These are phyloP conservation scores for Oryza glumipatula DNA, from an alignment of 176 grass and related monocot genomes.

Conservation along the genomic window DNA sequence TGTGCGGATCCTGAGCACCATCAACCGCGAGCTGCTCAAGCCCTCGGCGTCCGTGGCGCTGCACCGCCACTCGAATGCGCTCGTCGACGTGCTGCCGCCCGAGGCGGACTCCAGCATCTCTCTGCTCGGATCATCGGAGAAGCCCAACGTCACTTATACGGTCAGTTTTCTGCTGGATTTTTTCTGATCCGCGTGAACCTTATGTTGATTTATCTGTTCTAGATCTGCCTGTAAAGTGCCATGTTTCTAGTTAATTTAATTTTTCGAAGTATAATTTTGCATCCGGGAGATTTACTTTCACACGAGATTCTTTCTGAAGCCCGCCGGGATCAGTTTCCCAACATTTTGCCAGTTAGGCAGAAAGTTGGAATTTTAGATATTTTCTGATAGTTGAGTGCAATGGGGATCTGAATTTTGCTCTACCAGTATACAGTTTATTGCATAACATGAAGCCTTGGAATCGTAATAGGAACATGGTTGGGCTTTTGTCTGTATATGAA, in stretches of 20 bases:
- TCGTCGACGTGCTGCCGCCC: constrained; percentile 88
- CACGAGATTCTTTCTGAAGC: background rate
- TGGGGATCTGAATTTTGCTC: background rate
- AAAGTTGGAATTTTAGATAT: background rate
- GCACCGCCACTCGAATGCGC: constrained; percentile 89
- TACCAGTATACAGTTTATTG: background rate
- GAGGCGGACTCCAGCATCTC: constrained; percentile 98
- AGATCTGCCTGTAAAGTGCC: background rate
- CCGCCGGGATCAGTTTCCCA: background rate
- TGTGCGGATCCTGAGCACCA: constrained; percentile 91
- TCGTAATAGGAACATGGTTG: background rate
- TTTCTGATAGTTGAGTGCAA: background rate
- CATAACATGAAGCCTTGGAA: background rate
- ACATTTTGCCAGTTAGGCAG: background rate
- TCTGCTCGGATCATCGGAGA: constrained; percentile 81
- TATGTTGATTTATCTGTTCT: constrained; percentile 22
- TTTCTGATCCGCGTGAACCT: background rate
- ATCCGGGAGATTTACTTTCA: background rate
- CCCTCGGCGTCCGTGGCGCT: constrained; percentile 85
- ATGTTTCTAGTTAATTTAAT: background rate
- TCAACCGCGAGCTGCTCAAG: constrained; percentile 95
- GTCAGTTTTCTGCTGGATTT: constrained; percentile 47
- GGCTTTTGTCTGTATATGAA: background rate
- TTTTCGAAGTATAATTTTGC: background rate
- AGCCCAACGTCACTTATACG: constrained; percentile 80